Conservation (phyloP, 2,329 filamentous ascomycete species). For the Nigrospora osmanthi region DNA sequence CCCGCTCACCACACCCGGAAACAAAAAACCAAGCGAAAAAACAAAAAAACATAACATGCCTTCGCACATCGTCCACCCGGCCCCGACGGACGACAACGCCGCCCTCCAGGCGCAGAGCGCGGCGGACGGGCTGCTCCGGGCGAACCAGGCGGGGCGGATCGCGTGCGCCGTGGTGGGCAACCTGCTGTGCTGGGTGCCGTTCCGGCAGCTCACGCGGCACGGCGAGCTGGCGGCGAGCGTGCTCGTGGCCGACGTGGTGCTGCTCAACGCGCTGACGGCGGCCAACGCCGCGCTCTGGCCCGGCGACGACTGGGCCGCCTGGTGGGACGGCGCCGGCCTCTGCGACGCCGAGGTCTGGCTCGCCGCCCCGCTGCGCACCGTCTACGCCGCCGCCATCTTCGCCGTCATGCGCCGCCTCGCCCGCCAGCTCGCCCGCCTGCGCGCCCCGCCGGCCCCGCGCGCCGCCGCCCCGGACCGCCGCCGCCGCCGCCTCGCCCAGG, state of each 20-base stretch:
- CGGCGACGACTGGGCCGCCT: constrained; percentile 37
- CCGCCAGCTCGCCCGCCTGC: constrained; percentile 39
- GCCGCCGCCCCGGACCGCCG: constrained; percentile 31
- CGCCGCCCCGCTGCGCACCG: constrained; percentile 25
- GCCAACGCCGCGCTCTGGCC: constrained; percentile 46
- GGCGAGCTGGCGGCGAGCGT: constrained; percentile 46
- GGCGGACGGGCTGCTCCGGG: constrained; percentile 3
- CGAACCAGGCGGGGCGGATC: constrained; percentile 43
- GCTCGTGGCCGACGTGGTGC: constrained; percentile 35
- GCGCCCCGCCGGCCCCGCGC: no score
- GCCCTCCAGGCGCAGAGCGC: not conserved
- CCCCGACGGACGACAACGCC: not conserved
- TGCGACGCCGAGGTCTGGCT: constrained; percentile 43
- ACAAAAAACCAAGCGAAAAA: no score
- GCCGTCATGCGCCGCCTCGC: constrained; percentile 48
- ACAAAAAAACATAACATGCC: no score
- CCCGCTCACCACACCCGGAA: no score
- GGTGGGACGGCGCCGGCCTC: constrained; percentile 44
- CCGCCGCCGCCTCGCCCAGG: constrained; percentile 36
- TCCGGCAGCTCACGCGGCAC: constrained; percentile 41
- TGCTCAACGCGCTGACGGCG: constrained; percentile 40
- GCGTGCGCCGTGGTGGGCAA: constrained; percentile 36
- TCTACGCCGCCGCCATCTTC: constrained; percentile 43
- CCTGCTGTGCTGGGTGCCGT: constrained; percentile 39
- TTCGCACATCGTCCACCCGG: not conserved